These are phyloP conservation scores for Pythium pectinolyticum DNA, from an alignment of 352 stramenopile genomes.

Conservation along the genomic window DNA sequence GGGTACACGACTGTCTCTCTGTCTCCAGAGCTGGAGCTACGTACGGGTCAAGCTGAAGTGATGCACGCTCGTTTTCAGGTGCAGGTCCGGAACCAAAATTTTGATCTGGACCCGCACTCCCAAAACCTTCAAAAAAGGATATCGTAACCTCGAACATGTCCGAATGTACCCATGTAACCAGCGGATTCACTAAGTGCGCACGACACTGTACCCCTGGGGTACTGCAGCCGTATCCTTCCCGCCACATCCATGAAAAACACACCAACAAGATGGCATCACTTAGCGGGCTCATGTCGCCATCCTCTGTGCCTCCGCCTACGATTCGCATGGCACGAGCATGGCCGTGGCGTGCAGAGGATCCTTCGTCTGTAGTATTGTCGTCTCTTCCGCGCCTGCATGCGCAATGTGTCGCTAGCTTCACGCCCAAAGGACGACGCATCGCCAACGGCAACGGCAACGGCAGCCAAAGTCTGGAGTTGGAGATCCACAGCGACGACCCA, in stretches of 20 bases:
- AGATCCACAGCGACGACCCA: conserved; percentile 23
- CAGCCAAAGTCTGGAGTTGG: conserved; percentile 10
- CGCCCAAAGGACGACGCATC: conserved; percentile 5
- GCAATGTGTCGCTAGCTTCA: conserved; percentile 15
- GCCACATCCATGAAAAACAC: no score
- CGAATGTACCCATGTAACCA: no score
- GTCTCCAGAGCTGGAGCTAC: no score
- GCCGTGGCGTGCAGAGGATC: conserved; percentile 22
- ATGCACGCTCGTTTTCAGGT: background rate
- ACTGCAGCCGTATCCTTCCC: background rate
- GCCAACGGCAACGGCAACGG: no score
- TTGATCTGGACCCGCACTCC: background rate
- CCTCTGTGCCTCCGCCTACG: conserved; percentile 1
- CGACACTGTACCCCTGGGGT: background rate
- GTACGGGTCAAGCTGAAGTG: background rate
- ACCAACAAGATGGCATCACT: conserved; percentile 11
- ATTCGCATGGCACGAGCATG: conserved; percentile 7
- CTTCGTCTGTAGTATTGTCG: background rate
- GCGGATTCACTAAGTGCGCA: background rate
- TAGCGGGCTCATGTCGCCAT: background rate
- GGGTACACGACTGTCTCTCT: no score
- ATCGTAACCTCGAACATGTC: background rate
- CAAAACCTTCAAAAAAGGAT: background rate
- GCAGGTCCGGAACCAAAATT: background rate
- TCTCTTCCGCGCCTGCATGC: conserved; percentile 21